These are phyloP conservation scores for Phanerodontia chrysosporium DNA, from an alignment of 768 basidiomycete genomes.

Conservation along the genomic window DNA sequence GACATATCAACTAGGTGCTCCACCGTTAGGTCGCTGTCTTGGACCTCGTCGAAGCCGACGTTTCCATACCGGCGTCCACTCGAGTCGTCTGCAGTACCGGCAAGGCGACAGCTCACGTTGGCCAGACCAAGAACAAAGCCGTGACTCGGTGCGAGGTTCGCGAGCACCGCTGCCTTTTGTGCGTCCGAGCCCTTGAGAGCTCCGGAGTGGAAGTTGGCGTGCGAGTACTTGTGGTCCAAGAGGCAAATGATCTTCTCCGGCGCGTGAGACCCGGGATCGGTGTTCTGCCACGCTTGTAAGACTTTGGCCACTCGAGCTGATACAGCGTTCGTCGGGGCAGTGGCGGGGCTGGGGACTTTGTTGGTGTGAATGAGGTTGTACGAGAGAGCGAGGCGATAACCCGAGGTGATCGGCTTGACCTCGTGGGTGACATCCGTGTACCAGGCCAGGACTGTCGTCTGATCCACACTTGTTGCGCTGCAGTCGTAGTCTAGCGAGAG, in stretches of 20 bases:
- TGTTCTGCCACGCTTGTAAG: constrained; percentile 35
- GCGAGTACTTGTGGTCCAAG: constrained; percentile 32
- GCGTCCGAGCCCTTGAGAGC: constrained; percentile 39
- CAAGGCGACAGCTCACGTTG: constrained; percentile 27
- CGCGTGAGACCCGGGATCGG: constrained; percentile 17
- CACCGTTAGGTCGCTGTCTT: constrained; percentile 10
- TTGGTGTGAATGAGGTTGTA: constrained; percentile 45
- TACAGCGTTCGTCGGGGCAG: no score
- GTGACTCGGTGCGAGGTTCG: constrained; percentile 29
- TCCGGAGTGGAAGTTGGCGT: constrained; percentile 21
- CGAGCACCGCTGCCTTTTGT: constrained; percentile 28
- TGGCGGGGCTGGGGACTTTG: constrained; percentile 18
- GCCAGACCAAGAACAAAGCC: constrained; percentile 35
- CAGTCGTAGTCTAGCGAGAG: constrained; percentile 34
- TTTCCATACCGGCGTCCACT: neutral
- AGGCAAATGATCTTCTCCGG: constrained; percentile 28
- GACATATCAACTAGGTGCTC: constrained; percentile 17
- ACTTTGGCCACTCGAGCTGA: no score
- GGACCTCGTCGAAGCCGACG: constrained; percentile 15
- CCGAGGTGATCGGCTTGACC: constrained; percentile 44
- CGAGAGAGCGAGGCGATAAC: constrained; percentile 46
- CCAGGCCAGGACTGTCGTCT: constrained; percentile 43
- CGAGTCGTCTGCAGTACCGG: constrained; percentile 13
- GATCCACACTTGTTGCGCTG: constrained; percentile 25
- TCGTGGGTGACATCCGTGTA: constrained; percentile 51